Evolutionary conservation across 345 rosid genomes (phyloP).

Genomic region (Lepidium africanum): DNA sequence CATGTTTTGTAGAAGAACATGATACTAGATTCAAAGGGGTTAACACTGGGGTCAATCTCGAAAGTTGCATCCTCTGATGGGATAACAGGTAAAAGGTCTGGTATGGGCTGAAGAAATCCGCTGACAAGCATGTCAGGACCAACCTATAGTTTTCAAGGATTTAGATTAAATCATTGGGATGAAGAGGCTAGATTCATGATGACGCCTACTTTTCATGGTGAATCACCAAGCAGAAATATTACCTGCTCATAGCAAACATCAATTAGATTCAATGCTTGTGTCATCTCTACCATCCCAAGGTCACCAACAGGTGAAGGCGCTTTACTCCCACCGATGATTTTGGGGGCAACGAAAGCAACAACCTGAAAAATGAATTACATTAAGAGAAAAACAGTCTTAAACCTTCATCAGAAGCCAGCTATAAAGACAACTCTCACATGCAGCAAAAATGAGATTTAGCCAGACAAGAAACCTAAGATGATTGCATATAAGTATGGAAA

Average conservation of each 20-base stretch:
- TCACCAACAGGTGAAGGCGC: constrained; percentile 97
- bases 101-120: constrained; percentile 91
- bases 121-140: constrained; percentile 93
- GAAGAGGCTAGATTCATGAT: not conserved
- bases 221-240: not conserved
- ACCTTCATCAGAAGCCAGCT: not conserved
- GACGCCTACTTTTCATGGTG: not conserved
- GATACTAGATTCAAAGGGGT: constrained; percentile 63
- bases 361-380: constrained; percentile 39
- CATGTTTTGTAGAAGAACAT: constrained; percentile 88
- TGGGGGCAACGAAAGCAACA: constrained; percentile 89
- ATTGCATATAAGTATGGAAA: not conserved
- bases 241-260: constrained; percentile 90
- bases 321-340: constrained; percentile 81
- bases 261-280: constrained; percentile 80
- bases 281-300: constrained; percentile 98
- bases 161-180: not conserved
- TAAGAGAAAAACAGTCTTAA: not conserved
- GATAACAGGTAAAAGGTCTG: constrained; percentile 68
- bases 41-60: constrained; percentile 72
- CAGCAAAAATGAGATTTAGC: not conserved
- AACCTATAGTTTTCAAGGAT: constrained; percentile 41
- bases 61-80: constrained; percentile 79
- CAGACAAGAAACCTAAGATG: not conserved
- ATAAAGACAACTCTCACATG: not conserved